Base-by-base conservation (phyloP, 2,329 filamentous ascomycete species). In the Aplosporella prunicola region DNA sequence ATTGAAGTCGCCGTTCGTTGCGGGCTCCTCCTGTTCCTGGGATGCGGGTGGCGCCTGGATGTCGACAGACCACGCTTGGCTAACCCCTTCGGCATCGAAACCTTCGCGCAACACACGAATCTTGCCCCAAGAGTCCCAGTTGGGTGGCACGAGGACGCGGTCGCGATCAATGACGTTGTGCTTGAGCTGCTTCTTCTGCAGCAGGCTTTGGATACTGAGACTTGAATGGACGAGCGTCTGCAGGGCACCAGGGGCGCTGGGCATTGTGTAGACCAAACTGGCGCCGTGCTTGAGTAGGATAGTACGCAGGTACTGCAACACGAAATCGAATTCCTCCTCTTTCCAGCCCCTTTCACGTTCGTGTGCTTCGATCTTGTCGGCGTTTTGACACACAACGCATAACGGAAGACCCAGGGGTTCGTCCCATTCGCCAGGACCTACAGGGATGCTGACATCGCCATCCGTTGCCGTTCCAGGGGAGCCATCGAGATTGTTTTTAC, bases 121-220 rank as follows among this genome's bases (percentile, higher is more conserved):
- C 63, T 96, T 98, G 42, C 87, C 88, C 84, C 87, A 95, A 0
- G 88, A 95, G 60, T 98, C 91, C 91, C 91, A 98, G 58, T 95
- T 95, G 11, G 88, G 82, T 2, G 89, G 89, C 1, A 98, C 83
- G 5, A 95, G 71, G 38, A 98, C 88, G 68, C 93, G 93, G 59
- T 94, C 88, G 42, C 89, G 75, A 62, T 91, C 91, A 47, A 93
- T 91, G 43, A 93, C 83, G 51, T 94, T 93, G 57, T 88, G 56
- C 35, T 60, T 53, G 9, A 64, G 47, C 28, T 57, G 49, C 35
- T 59, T 55, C 41, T 61, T 58, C 43, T 59, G 76, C 13, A 93
- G 67, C 14, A 91, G 71, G 15, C 84, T 93, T 43, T 84, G 85
- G 56, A 93, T 88, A 37, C 83, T 84, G 13, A 95, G 70, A 35